phyloP scores from a whole-genome alignment of 176 grass and related monocot genomes.

The Metroxylon sagu region DNA sequence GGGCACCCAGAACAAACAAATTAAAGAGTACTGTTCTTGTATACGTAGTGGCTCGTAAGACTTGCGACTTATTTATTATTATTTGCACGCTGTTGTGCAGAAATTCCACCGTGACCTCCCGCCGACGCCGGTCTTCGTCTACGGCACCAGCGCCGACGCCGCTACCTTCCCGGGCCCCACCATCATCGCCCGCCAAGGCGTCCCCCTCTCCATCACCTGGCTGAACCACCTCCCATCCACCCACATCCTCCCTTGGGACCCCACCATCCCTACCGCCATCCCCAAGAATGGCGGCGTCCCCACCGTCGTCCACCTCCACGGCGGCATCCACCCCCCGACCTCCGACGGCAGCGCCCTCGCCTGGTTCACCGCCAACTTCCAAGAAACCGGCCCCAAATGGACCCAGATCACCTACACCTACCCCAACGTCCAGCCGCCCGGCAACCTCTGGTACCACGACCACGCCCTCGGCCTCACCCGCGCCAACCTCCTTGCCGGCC shows the following conservation, averaged over 20 bases:
- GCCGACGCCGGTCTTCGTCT: constrained; percentile 1
- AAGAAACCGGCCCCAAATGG: constrained; percentile 1
- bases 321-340: constrained; percentile 1
- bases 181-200: not conserved
- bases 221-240: constrained; percentile 4
- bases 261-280: constrained; percentile 6
- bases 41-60: no score
- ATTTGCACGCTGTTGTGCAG: not conserved
- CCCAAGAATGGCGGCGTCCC: constrained; percentile 1
- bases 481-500: constrained; percentile 23
- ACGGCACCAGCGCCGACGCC: not conserved
- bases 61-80: no score
- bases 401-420: constrained; percentile 1
- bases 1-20: no score
- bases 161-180: constrained; percentile 13
- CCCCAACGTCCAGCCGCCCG: constrained; percentile 8
- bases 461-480: constrained; percentile 28
- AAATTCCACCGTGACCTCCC: constrained; percentile 15
- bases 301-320: constrained; percentile 13
- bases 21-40: no score
- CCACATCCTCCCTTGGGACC: constrained; percentile 11
- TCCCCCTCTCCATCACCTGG: constrained; percentile 8
- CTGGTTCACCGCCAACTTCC: constrained; percentile 7
- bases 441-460: constrained; percentile 22
- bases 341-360: constrained; percentile 7